Percentiles rank a stretch among this genome's conserved stretches.
phyloP scores from a whole-genome alignment of 2,329 filamentous ascomycete genomes.

The Monosporascus sp. region DNA sequence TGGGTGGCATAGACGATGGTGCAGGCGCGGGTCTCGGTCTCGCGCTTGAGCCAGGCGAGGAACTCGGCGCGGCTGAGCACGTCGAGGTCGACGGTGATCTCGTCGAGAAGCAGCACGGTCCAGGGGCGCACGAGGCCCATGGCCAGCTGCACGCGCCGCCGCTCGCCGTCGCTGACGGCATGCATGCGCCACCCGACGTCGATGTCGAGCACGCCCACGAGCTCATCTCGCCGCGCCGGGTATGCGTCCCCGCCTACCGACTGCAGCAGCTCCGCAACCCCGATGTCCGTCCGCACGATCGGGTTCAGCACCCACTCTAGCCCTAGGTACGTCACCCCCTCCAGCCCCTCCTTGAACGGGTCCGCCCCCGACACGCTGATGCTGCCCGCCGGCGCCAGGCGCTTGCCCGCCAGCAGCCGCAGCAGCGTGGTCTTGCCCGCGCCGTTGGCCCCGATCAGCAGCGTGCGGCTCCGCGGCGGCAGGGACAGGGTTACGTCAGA shows the following conservation, averaged over 20 bases:
- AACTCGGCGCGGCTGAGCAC: slow-evolving; percentile 81
- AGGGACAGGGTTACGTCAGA: slow-evolving; percentile 67
- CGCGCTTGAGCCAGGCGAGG: slow-evolving; percentile 74
- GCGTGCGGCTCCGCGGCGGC: slow-evolving; percentile 76
- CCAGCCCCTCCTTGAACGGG: slow-evolving; percentile 83
- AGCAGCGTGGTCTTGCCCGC: slow-evolving; percentile 96
- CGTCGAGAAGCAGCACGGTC: slow-evolving; percentile 85
- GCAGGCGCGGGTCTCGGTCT: slow-evolving; percentile 76
- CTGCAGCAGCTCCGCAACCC: slow-evolving; percentile 76
- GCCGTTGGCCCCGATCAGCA: slow-evolving; percentile 93
- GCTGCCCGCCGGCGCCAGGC: slow-evolving; percentile 70
- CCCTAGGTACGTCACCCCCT: slow-evolving; percentile 94
- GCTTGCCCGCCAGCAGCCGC: slow-evolving; percentile 89
- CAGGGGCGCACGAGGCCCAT: slow-evolving; percentile 93
- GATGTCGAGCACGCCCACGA: slow-evolving; percentile 84
- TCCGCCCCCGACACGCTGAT: slow-evolving; percentile 79
- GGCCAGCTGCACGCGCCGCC: slow-evolving; percentile 84
- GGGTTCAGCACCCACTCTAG: slow-evolving; percentile 98
- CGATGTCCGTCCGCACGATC: slow-evolving; percentile 92
- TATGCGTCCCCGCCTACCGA: slow-evolving; percentile 85
- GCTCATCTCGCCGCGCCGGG: slow-evolving; percentile 75
- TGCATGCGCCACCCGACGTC: slow-evolving; percentile 94
- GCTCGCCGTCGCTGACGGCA: slow-evolving; percentile 87
- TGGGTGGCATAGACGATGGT: slow-evolving; percentile 98
- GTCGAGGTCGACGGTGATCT: slow-evolving; percentile 96